Conservation (phyloP, 202 grass and related monocot species). For the Setaria viridis region DNA sequence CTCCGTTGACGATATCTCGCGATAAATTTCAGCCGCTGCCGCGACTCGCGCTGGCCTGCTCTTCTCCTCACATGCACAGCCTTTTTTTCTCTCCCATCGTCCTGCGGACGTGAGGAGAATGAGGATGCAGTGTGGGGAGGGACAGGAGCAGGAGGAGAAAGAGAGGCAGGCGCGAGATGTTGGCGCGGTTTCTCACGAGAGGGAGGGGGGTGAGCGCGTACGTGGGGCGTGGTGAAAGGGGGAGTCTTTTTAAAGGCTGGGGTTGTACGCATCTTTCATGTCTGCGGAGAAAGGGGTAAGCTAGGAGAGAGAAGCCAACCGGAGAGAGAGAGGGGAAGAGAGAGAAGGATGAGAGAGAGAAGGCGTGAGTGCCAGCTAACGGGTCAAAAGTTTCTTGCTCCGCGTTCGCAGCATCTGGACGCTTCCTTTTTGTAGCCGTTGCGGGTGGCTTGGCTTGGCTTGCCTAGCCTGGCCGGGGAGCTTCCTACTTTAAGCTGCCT, state of each 20-base stretch:
- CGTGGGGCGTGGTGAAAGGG: constrained; percentile 34
- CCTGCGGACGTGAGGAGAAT: no score
- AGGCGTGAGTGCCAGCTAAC: neutral
- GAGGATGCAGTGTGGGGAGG: no score
- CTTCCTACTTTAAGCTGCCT: no score
- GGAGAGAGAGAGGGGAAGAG: neutral
- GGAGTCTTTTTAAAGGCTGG: constrained; percentile 46
- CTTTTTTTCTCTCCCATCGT: neutral
- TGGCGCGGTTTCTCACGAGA: neutral
- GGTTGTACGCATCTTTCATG: constrained; percentile 46
- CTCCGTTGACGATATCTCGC: neutral
- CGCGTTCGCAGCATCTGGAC: constrained; percentile 13
- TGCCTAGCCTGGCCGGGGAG: no score
- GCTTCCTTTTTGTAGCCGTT: constrained; percentile 5
- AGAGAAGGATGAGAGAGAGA: neutral
- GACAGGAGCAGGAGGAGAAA: neutral
- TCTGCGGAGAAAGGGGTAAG: neutral
- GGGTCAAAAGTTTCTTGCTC: constrained; percentile 31
- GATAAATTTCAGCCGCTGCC: no score
- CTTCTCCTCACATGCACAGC: neutral
- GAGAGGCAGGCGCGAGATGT: neutral
- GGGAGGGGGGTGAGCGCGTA: neutral
- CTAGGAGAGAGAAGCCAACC: neutral
- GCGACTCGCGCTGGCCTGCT: no score
- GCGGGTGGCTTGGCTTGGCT: neutral